Conservation (phyloP, 768 basidiomycete genomes). For the Naganishia kalamii region DNA sequence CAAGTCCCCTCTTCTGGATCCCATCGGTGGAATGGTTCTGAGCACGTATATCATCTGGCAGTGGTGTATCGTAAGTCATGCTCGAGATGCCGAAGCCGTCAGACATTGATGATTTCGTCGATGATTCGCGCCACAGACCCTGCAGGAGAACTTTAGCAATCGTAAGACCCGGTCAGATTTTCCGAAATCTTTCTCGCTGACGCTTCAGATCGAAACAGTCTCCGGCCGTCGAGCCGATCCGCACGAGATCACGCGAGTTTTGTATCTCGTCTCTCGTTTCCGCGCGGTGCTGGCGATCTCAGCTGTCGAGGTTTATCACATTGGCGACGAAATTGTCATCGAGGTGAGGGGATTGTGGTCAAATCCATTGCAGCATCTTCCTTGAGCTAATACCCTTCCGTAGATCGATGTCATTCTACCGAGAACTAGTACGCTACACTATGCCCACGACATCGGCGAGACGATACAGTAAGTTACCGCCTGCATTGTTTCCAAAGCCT, state of each 20-base stretch:
- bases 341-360: conserved; percentile 27
- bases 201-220: conserved; percentile 22
- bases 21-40: conserved; percentile 48
- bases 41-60: conserved; percentile 47
- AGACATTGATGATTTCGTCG: no score
- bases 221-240: conserved; percentile 36
- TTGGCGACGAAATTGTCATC: conserved; percentile 42
- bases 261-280: conserved; percentile 49
- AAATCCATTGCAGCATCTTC: conserved; percentile 28
- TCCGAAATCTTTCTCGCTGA: not conserved
- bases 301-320: conserved; percentile 47
- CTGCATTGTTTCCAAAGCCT: not conserved
- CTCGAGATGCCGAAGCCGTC: no score
- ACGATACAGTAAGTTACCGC: conserved; percentile 39
- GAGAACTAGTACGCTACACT: conserved; percentile 33
- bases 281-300: conserved; percentile 45
- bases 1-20: conserved; percentile 44
- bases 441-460: conserved; percentile 47
- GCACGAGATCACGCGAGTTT: conserved; percentile 40
- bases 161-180: conserved; percentile 36
- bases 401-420: conserved; percentile 42
- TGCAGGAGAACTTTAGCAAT: conserved; percentile 47
- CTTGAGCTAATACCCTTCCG: conserved; percentile 15
- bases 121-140: conserved; percentile 35
- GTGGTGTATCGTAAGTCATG: conserved; percentile 34